Evolutionary conservation across 805 yeast genomes (phyloP).

Genomic region (Kodamaea kaohsiungensis): DNA sequence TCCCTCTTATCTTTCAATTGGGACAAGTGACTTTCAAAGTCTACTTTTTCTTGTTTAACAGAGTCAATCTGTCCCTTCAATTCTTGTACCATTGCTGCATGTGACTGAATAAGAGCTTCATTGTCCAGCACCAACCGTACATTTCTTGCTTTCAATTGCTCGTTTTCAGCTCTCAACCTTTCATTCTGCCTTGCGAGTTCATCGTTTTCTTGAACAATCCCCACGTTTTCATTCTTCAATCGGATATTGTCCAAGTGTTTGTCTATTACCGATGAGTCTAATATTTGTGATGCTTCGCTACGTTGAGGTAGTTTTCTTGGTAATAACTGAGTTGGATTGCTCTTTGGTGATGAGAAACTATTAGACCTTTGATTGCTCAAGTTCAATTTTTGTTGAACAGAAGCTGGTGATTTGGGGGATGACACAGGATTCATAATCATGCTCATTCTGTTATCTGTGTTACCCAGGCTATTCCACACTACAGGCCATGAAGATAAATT

Average conservation of each 20-base stretch:
- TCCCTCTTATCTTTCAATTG: neutral
- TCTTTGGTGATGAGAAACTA: neutral
- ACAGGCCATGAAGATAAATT: conserved; percentile 51
- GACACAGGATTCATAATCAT: conserved; percentile 9
- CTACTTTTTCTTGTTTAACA: neutral
- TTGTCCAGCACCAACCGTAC: conserved; percentile 10
- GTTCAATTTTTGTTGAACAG: conserved; percentile 6
- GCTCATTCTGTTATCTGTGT: conserved; percentile 9
- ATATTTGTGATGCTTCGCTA: conserved; percentile 18
- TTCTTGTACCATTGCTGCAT: conserved; percentile 1
- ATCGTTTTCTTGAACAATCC: conserved; percentile 8
- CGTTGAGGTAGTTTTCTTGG: conserved; percentile 3
- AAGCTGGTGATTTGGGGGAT: neutral
- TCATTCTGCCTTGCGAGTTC: conserved; percentile 12
- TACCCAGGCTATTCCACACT: conserved; percentile 15
- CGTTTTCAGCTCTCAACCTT: conserved; percentile 5
- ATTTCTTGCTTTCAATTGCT: conserved; percentile 3
- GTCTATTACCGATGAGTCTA: conserved; percentile 42
- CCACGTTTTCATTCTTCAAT: conserved; percentile 22
- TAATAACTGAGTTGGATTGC: conserved; percentile 29
- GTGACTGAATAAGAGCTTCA: conserved; percentile 3
- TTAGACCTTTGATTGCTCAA: neutral
- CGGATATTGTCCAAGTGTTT: conserved; percentile 45
- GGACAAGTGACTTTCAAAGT: neutral
- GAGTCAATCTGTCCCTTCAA: neutral